Base-by-base conservation (phyloP, 495 filamentous ascomycete species). In the Hypomontagnella monticulosa region DNA sequence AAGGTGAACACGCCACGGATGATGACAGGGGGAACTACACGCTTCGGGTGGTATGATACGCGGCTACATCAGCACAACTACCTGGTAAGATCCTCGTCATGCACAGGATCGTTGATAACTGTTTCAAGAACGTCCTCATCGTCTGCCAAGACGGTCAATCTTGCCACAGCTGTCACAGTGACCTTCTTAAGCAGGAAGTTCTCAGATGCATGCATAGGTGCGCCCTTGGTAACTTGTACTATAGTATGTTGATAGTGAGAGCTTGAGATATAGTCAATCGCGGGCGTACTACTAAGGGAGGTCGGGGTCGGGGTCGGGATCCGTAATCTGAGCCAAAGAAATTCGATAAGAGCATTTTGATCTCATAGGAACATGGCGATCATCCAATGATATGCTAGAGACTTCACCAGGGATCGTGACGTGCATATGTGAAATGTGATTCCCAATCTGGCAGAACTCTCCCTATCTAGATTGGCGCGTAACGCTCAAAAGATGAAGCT, bases 361-460 rank as follows among this genome's bases (percentile, higher is more conserved):
- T 33, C 44, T 53, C 30, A 40, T n/a, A 38, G n/a, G 18, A 38
- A 15, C 16, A 34, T 54, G 49, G 58, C 11, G 23, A 36, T 30
- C 23, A 48, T 61, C 32, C 18, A 52, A 23, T 15, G 18, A 48
- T 42, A 40, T 56, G 27, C 36, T 57, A 40, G 59, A 37, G 51
- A 37, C 44, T 50, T 55, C 59, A 63, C 52, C 18, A 62, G 38
- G 43, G 46, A 64, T 43, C 48, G 48, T 63, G 65, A 63, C 59
- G 59, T 68, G 58, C 58, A 63, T 68, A 54, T 44, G 48, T 54
- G 11, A 54, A 49, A 41, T 37, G 43, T 46, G 41, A 38, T 19
- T 54, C 33, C 40, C 23, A 43, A 27, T 27, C 23, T 27, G 23
- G 23, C 23, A 27, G 27, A 46, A 30, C 38, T 49, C 20, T 54